Conservation (phyloP, 345 rosid genomes). For the Salix caprea region DNA sequence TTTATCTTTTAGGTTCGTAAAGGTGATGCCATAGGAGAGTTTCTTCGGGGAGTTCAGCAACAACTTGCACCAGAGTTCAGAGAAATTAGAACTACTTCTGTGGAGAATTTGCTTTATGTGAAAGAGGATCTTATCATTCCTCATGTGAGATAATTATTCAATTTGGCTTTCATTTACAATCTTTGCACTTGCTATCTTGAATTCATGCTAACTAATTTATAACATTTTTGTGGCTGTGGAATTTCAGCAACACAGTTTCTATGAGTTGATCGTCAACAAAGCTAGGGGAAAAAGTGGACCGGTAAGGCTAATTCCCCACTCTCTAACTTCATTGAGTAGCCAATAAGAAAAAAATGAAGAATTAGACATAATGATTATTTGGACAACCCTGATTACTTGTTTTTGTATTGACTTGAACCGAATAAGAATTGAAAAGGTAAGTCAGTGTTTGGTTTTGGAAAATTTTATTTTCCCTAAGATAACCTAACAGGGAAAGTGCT, state of each 20-base stretch:
- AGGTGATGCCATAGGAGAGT: conserved; percentile 88
- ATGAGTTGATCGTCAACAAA: conserved; percentile 88
- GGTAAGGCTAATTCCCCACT: conserved; percentile 40
- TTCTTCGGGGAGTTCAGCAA: conserved; percentile 85
- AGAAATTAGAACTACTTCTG: conserved; percentile 86
- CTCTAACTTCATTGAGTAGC: neutral
- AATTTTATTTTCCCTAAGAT: neutral
- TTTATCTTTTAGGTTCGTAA: conserved; percentile 55
- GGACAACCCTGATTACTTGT: neutral
- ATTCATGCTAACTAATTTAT: conserved; percentile 4
- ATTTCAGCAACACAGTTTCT: conserved; percentile 97
- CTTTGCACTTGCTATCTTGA: neutral
- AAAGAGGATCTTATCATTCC: conserved; percentile 98
- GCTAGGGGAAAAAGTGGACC: conserved; percentile 99
- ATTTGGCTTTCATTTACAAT: neutral
- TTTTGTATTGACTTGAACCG: neutral
- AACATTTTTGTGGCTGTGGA: conserved; percentile 15
- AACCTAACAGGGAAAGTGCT: neutral
- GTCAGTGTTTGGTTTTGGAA: neutral
- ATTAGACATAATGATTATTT: neutral
- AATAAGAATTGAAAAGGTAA: neutral
- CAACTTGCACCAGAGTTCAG: conserved; percentile 99
- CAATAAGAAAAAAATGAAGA: neutral
- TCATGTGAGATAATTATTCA: conserved; percentile 56
- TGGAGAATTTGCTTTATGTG: conserved; percentile 93